These are phyloP conservation scores for Atkinsonella hypoxylon DNA, from an alignment of 2,329 filamentous ascomycete species.

Conservation along the genomic window DNA sequence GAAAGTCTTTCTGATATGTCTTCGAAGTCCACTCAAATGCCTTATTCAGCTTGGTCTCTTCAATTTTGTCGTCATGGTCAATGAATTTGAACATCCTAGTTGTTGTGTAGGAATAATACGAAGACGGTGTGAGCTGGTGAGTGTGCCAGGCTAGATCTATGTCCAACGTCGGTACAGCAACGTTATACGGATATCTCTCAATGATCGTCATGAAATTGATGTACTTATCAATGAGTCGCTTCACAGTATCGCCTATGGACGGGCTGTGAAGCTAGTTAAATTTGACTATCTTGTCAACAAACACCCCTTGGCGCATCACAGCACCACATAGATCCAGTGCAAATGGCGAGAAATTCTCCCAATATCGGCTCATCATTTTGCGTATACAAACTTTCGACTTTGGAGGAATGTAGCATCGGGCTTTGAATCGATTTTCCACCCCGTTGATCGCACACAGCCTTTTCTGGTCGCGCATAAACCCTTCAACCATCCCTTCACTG, in stretches of 20 bases:
- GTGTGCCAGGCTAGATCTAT: constrained; percentile 73
- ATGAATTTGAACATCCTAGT: constrained; percentile 44
- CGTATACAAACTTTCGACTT: constrained; percentile 36
- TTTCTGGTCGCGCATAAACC: constrained; percentile 24
- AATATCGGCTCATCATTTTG: constrained; percentile 60
- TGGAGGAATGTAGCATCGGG: constrained; percentile 11
- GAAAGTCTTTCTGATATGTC: constrained; percentile 51
- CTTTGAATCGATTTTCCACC: constrained; percentile 8
- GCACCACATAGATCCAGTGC: constrained; percentile 54
- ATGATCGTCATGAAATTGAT: constrained; percentile 51
- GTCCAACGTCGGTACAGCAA: constrained; percentile 60
- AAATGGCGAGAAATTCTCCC: constrained; percentile 54
- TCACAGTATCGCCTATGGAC: constrained; percentile 49
- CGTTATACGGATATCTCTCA: constrained; percentile 26
- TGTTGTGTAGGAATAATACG: constrained; percentile 50
- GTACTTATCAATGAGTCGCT: constrained; percentile 53
- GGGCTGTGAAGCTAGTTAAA: constrained; percentile 73
- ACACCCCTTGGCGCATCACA: constrained; percentile 53
- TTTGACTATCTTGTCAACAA: constrained; percentile 61
- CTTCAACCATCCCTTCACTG: constrained; percentile 39
- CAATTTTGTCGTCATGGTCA: constrained; percentile 77
- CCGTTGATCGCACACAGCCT: constrained; percentile 30
- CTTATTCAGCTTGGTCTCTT: constrained; percentile 48
- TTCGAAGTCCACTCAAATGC: constrained; percentile 61
- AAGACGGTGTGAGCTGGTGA: constrained; percentile 54